Evolutionary conservation across 73 alveolate genomes (phyloP), one percentile per base, ranked within the genome.

Genomic region (Paramecium octaurelia): DNA sequence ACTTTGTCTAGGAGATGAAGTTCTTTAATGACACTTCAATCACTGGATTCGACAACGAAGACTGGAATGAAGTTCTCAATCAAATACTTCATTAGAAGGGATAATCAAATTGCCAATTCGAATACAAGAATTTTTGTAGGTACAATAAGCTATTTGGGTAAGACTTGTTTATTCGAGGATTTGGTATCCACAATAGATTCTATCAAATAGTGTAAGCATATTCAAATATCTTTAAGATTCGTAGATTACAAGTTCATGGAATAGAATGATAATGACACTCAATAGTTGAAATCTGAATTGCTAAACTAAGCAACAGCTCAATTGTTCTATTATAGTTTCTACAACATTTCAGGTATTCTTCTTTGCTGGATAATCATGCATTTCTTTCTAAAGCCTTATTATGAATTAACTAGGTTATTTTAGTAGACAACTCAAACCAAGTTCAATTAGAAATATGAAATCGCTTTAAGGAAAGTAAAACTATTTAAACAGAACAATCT

Each of bases 181-280:
- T 64, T 64, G 84, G 84, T 4, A 64, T 64, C 23, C 84, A 64
- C 27, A 64, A 64, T 27, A 64, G 84, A 64, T 64, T 64, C 27
- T 64, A 64, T 64, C 29, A 64, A 64, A 27, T 64, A 23, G 84
- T 64, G 84, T 64, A 64, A 54, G 69, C 44, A 31, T 64, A 11
- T 64, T 64, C 42, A 64, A 31, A 64, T 31, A 64, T 64, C 1
- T 4, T 8, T 64, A 64, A 64, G 84, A 21, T 64, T 64, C 12
- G 84, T 64, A 64, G 84, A 64, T 64, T 64, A 64, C 27, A 64
- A 34, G 46, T 64, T 64, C 29, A 64, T 64, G 84, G 42, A 64
- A 24, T 24, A 64, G 12, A 64, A 64, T 64, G 84, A 27, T 18
- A 11, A 34, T 64, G 84, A 64, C 7, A 64, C 84, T 11, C 27